Evolutionary conservation across 1,284 basidiomycete species (phyloP).

Genomic region (Neolentinus lepideus): DNA sequence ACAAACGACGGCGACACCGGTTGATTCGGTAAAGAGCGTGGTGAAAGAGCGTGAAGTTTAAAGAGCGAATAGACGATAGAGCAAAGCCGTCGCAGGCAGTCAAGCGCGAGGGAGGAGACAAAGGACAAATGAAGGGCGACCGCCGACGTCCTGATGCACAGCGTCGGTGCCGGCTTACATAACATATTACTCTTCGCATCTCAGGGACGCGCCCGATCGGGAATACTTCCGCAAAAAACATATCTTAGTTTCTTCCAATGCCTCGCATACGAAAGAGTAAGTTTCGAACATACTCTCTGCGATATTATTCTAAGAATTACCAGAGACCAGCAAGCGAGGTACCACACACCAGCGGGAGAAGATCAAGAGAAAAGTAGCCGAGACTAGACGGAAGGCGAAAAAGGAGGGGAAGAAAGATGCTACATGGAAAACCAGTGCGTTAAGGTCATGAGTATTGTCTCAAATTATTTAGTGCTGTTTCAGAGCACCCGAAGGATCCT

Average conservation of each 20-base stretch:
- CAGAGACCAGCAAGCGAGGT: conserved; percentile 83
- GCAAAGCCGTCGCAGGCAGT: conserved; percentile 1
- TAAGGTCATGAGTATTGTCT: conserved; percentile 2
- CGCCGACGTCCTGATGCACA: neutral
- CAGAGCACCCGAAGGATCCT: conserved; percentile 79
- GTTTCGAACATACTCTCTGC: conserved; percentile 12
- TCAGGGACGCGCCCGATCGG: neutral
- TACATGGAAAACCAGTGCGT: conserved; percentile 90
- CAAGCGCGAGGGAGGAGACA: neutral
- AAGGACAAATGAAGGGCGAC: neutral
- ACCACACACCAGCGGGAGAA: conserved; percentile 71
- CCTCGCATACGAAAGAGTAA: conserved; percentile 72
- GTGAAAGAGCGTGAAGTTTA: neutral
- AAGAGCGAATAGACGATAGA: conserved; percentile 2
- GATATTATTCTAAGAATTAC: conserved; percentile 4
- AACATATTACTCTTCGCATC: neutral
- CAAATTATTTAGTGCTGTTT: neutral
- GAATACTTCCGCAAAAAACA: neutral
- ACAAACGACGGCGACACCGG: neutral
- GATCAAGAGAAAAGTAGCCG: conserved; percentile 75
- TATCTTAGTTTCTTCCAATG: conserved; percentile 33
- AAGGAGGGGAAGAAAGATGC: conserved; percentile 80
- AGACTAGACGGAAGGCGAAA: conserved; percentile 72
- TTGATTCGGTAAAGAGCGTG: neutral
- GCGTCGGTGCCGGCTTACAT: neutral